phyloP scores from a whole-genome alignment of 345 rosid species.

The Geranium brycei region DNA sequence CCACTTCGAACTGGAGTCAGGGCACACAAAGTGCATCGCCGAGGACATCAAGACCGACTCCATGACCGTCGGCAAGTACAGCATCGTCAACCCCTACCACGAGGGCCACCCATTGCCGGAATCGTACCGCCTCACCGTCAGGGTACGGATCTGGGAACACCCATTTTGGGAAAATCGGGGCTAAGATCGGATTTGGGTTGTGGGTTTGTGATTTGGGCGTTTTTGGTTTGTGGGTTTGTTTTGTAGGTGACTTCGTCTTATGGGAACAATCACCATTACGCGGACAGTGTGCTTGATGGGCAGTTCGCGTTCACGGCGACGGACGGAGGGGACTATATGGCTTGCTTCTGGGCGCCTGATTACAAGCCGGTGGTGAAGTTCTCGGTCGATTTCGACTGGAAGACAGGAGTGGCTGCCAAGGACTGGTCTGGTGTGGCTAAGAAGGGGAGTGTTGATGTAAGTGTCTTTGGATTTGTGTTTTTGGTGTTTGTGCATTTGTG shows the following conservation, averaged over 20 bases:
- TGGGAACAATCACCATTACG: constrained; percentile 58
- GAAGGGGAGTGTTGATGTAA: constrained; percentile 80
- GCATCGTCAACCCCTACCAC: constrained; percentile 55
- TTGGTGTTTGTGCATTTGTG: too few species aligned
- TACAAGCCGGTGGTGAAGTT: constrained; percentile 41
- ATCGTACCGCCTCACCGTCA: constrained; percentile 56
- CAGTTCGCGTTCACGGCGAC: constrained; percentile 77
- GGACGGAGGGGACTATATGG: constrained; percentile 74
- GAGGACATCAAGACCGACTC: constrained; percentile 78
- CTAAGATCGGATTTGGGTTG: neutral
- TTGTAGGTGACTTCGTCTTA: constrained; percentile 67
- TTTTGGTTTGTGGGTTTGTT: too few species aligned
- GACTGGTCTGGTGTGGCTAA: constrained; percentile 78
- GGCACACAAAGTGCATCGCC: constrained; percentile 72
- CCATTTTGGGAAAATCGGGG: too few species aligned
- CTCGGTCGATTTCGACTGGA: constrained; percentile 85
- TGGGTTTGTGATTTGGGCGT: neutral
- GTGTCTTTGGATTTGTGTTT: constrained; percentile 10
- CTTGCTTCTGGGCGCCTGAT: constrained; percentile 62
- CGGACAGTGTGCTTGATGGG: constrained; percentile 57
- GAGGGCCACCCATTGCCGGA: constrained; percentile 48
- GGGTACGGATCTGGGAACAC: constrained; percentile 21
- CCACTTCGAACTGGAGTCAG: constrained; percentile 69
- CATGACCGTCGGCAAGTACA: constrained; percentile 82
- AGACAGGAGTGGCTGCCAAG: constrained; percentile 67